These are phyloP conservation scores for Eleusine coracana DNA, from an alignment of 176 grass and related monocot genomes.

Conservation along the genomic window DNA sequence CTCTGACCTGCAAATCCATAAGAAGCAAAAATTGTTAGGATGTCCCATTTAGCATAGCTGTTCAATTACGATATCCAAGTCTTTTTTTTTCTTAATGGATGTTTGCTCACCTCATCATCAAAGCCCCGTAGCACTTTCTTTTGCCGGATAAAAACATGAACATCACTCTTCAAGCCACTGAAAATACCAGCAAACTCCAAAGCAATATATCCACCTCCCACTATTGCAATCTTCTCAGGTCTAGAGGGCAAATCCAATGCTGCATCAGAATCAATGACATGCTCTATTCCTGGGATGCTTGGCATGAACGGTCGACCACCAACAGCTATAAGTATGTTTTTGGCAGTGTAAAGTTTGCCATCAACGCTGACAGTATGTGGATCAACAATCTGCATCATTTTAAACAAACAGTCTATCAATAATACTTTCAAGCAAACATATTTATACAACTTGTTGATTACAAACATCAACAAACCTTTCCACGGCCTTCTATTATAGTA, in stretches of 20 bases:
- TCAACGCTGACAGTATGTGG: slow-evolving; percentile 71
- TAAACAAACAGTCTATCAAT: slow-evolving; percentile 30
- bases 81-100: not conserved
- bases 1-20: slow-evolving; percentile 49
- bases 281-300: slow-evolving; percentile 74
- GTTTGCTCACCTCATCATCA: slow-evolving; percentile 69
- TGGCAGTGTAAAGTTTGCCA: slow-evolving; percentile 75
- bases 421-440: not conserved
- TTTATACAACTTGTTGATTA: slow-evolving; percentile 28
- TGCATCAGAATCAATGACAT: slow-evolving; percentile 76
- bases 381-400: slow-evolving; percentile 60
- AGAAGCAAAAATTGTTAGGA: not conserved
- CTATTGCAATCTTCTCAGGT: slow-evolving; percentile 82
- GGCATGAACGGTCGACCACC: slow-evolving; percentile 64
- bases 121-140: slow-evolving; percentile 82
- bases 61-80: not conserved
- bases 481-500: slow-evolving; percentile 76
- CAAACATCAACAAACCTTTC: slow-evolving; percentile 56
- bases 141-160: slow-evolving; percentile 88
- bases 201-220: slow-evolving; percentile 87
- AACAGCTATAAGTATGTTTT: slow-evolving; percentile 78
- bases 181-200: slow-evolving; percentile 86
- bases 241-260: slow-evolving; percentile 71
- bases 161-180: slow-evolving; percentile 76
- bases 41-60: not conserved